Evolutionary conservation across 1,139 yeast genomes (phyloP), one percentile per base, ranked within the genome.

Genomic region (Debaryomycetaceae sp.): DNA sequence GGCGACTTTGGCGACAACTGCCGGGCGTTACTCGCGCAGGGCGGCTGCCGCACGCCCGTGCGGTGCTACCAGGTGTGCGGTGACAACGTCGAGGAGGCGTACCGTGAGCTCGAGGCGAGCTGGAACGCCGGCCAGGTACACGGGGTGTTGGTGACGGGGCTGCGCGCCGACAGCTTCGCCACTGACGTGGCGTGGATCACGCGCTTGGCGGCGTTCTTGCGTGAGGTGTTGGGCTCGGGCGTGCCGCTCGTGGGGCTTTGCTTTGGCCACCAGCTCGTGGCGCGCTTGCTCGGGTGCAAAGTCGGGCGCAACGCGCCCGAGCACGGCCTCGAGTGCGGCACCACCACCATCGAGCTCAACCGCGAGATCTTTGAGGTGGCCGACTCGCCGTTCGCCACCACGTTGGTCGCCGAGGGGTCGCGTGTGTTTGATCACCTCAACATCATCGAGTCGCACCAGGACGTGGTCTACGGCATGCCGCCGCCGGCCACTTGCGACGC

Each of bases 211-310:
- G 58, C 60, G 12, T 81, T 65, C 44, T 41, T 77, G 20, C 48
- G 53, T 19, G 39, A 38, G 32, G 50, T 52, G 25, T 61, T 57
- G 43, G 28, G 11, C 9, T 14, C 28, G n/a, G n/a, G 45, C 37
- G 45, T 40, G 46, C 82, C 82, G 1, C 41, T 75, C 3, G 66
- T 71, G 3, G 89, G 93, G 1, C 63, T 86, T 24, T 88, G 96
- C 51, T 86, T 84, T 51, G 96, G 96, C 3, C 96, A 86, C 52
- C 96, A 88, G 50, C 64, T 85, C 13, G 53, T 84, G 17, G 81
- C 78, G 2, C 66, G 79, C 36, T 76, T 81, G 5, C 56, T 84
- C 29, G 91, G 86, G 2, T 68, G 75, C 23, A 56, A 58, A 29
- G 81, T 82, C 3, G 75, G 61, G 5, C 61, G 77, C 37, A 83